Base-by-base conservation (phyloP, 116 monocot genomes). In the Phalaenopsis hybrid region DNA sequence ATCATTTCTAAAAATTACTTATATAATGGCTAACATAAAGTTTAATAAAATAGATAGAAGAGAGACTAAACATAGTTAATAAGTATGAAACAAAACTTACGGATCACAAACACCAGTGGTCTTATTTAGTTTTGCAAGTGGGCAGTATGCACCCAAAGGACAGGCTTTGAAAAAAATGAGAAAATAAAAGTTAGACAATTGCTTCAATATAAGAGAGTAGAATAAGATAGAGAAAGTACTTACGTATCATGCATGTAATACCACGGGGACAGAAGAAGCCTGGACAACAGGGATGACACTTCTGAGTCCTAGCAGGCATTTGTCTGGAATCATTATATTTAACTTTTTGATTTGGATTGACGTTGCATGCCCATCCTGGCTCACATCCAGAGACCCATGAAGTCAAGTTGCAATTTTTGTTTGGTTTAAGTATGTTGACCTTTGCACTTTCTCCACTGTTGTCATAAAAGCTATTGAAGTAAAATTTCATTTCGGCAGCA, bases 201-300 rank as follows among this genome's bases (percentile, higher is more conserved):
- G 23, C 28, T 72, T 31, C 18, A 57, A 12, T 20, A 50, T 43
- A 80, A 75, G 49, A 28, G 12, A 50, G 44, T 16, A 50, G 15
- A 23, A 6, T 20, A 76, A 76, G 7, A 76, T 46, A 23, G 76
- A 49, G 48, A 33, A 49, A 34, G 13, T 76, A 55, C 92, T 92
- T 86, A 96, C 96, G 93, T 79, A 96, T 96, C 96, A 96, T 96
- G 88, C 96, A 96, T 48, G 96, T 96, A 70, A 96, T 68, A 25
- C 96, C 96, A 48, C 86, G 91, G 75, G 96, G 96, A 59, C 96
- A 96, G 79, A 96, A 96, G 85, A 96, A 96, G 6, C 96, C 96
- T 7, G 79, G 86, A 81, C 96, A 96, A 78, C 96, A 96, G 76
- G 92, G 90, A 61, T 82, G 85, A 33, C 96, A 96, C 11, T 89